A percentile compares a stretch with the other conserved stretches of the same genome.
These are phyloP conservation scores for Suillus subalutaceus DNA, from an alignment of 768 basidiomycete genomes.

Conservation along the genomic window DNA sequence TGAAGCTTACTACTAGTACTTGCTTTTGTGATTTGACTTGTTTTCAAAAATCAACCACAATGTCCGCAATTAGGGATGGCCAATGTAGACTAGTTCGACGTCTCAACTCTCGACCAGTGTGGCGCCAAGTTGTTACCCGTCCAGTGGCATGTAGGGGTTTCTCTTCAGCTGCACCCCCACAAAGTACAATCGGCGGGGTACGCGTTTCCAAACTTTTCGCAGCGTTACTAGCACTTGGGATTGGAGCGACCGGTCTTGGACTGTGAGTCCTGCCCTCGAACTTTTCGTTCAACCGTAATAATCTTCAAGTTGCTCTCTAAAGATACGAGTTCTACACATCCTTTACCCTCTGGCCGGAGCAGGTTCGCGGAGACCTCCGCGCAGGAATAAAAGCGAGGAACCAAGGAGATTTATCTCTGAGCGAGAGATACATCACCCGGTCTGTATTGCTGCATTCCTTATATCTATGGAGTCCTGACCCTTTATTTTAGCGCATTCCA, in stretches of 20 bases:
- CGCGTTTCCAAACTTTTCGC: constrained; percentile 43
- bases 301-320: constrained; percentile 4
- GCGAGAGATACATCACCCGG: constrained; percentile 57
- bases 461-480: not conserved
- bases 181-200: constrained; percentile 7
- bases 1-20: not conserved
- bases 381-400: constrained; percentile 65
- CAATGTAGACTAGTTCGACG: not conserved
- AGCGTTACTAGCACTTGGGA: constrained; percentile 39
- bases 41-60: not conserved
- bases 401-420: constrained; percentile 54
- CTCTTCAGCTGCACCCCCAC: constrained; percentile 17
- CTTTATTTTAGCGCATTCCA: constrained; percentile 53
- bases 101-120: constrained; percentile 2
- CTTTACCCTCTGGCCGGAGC: constrained; percentile 67
- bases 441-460: constrained; percentile 32
- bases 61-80: not conserved
- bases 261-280: constrained; percentile 35
- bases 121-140: not conserved
- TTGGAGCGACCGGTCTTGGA: constrained; percentile 45
- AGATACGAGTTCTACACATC: constrained; percentile 61
- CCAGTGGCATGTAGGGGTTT: not conserved
- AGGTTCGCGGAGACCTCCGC: constrained; percentile 65
- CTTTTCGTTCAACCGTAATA: not conserved
- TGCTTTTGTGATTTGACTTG: not conserved